phyloP scores from a whole-genome alignment of 306 rosid genomes.

The Gleditsia sinensis region DNA sequence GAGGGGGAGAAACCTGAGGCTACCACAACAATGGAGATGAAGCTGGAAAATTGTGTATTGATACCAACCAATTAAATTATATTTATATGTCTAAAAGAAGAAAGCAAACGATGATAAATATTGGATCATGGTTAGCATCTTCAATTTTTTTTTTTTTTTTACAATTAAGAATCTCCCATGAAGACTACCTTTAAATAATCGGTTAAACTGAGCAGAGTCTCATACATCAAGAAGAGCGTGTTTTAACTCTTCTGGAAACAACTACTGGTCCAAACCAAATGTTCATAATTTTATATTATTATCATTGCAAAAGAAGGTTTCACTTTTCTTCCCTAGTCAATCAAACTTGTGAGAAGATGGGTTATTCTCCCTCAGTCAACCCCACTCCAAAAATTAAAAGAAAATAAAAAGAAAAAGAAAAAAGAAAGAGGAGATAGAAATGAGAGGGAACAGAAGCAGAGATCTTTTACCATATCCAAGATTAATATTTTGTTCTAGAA shows the following conservation, averaged over 20 bases:
- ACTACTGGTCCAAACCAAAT: background rate
- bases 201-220: background rate
- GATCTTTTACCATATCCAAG: background rate
- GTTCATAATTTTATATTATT: too few relatives aligned
- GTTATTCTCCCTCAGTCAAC: too few relatives aligned
- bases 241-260: background rate
- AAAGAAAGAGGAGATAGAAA: background rate
- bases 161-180: background rate
- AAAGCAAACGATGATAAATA: background rate
- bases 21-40: background rate
- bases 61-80: constrained; percentile 2
- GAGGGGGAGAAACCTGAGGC: background rate
- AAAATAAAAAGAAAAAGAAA: background rate
- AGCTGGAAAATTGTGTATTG: background rate
- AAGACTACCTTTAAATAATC: background rate
- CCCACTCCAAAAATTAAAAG: too few relatives aligned
- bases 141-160: background rate
- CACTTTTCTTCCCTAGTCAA: background rate
- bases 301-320: too few relatives aligned
- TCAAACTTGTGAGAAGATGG: too few relatives aligned
- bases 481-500: background rate
- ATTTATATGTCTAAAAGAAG: background rate
- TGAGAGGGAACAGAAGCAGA: background rate
- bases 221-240: background rate
- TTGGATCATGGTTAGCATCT: background rate